Evolutionary conservation across 1,284 basidiomycete genomes (phyloP), one percentile per base, ranked within the genome.

Genomic region (Heterobasidion parviporum): DNA sequence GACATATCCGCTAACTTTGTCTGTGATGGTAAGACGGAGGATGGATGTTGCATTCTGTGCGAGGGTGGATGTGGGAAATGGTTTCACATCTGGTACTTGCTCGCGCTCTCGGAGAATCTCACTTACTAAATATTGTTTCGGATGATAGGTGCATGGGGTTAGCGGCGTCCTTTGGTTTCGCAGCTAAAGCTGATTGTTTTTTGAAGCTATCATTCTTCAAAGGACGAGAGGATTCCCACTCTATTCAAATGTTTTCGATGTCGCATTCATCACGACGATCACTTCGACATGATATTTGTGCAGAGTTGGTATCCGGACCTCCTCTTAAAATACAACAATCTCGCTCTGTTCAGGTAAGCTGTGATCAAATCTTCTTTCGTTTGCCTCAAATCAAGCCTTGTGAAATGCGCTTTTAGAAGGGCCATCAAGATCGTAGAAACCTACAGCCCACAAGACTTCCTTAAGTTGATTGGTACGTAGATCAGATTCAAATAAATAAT

Each of bases 101-200:
- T 10, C 44, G 12, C 10, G 14, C n/a, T 47, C n/a, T 35, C 16
- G 18, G 6, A 8, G 15, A 26, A 26, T 26, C 5, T 26, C 4
- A 26, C 26, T 26, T 26, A 26, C 26, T 26, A 26, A 26, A 5
- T 5, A 4, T 26, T 26, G 26, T 18, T 18, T 15, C 50, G n/a
- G 14, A n/a, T 48, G 16, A 6, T 57, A 90, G 88, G 88, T 91
- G 89, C 66, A 87, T 88, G 81, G 88, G 89, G 83, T 86, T 67
- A 54, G 67, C 57, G 48, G 6, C 20, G 16, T 43, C 53, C 46
- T 52, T 36, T 55, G 20, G 34, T 34, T 54, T 54, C 53, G 35
- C 16, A 8, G 41, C 52, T 52, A 33, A 41, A 48, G 53, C 15
- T 47, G 41, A 53, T 55, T 20, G 59, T 45, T 34, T 33, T n/a